A percentile compares a stretch with the other conserved stretches of the same genome.
phyloP scores from a whole-genome alignment of 176 grass and related monocot genomes.

The Typha latifolia region DNA sequence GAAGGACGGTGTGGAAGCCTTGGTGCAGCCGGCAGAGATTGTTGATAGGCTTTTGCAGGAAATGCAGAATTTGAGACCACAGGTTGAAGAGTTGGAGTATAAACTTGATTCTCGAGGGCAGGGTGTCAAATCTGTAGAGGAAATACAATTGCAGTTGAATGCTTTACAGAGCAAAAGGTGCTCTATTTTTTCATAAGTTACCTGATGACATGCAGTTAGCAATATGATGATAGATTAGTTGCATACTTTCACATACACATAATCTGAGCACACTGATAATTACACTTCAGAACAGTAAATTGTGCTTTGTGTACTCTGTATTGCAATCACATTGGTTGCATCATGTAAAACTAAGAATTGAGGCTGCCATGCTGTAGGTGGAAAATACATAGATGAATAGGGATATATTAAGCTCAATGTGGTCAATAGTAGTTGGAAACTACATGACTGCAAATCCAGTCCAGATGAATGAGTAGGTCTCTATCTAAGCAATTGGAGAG shows the following conservation, averaged over 20 bases:
- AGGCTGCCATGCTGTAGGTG: too few relatives aligned
- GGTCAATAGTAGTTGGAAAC: too few relatives aligned
- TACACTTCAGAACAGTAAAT: background rate
- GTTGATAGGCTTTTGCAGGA: constrained; percentile 46
- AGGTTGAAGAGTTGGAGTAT: constrained; percentile 66
- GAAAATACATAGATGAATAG: too few relatives aligned
- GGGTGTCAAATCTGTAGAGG: constrained; percentile 66
- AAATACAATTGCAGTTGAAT: constrained; percentile 72
- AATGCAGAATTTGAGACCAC: constrained; percentile 42
- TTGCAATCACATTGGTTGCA: too few relatives aligned
- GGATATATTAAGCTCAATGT: too few relatives aligned
- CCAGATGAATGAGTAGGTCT: too few relatives aligned
- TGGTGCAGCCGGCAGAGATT: constrained; percentile 42
- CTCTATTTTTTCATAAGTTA: background rate
- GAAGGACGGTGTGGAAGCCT: constrained; percentile 56
- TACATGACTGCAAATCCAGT: too few relatives aligned
- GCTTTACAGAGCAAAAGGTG: constrained; percentile 76
- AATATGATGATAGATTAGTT: background rate
- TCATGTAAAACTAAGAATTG: too few relatives aligned
- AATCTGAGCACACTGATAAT: background rate
- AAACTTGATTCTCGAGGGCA: constrained; percentile 74
- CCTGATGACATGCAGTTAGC: background rate
- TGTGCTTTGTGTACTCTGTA: background rate
- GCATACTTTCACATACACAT: background rate
- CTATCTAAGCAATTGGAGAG: too few relatives aligned